Percentiles rank a stretch among this genome's conserved stretches.
phyloP scores from a whole-genome alignment of 306 rosid species.

The Sechiopsis laciniata region DNA sequence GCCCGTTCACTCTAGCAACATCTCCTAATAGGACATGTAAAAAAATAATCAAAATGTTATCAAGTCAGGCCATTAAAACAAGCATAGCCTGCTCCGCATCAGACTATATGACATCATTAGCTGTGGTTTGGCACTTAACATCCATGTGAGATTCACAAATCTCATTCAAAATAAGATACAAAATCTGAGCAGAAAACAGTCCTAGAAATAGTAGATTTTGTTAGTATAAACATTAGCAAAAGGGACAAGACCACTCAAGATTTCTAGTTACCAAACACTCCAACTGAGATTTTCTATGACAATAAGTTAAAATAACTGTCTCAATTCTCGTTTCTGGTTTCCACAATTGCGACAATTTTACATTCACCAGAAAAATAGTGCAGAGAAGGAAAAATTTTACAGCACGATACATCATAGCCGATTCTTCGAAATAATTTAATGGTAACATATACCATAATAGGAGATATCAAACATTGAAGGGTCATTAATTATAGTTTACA shows the following conservation, averaged over 20 bases:
- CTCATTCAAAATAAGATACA: neutral
- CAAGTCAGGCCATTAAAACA: too few species aligned
- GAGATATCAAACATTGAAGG: too few species aligned
- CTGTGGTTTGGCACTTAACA: neutral
- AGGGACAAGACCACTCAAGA: neutral
- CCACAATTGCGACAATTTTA: neutral
- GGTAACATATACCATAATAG: too few species aligned
- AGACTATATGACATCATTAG: too few species aligned
- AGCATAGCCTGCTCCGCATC: slow-evolving; percentile 19
- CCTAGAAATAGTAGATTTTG: neutral
- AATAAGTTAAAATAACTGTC: neutral
- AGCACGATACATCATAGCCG: neutral
- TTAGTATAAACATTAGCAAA: neutral
- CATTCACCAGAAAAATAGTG: neutral
- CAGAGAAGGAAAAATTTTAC: neutral
- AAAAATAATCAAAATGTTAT: neutral
- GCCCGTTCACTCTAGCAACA: slow-evolving; percentile 87
- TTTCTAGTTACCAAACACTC: neutral
- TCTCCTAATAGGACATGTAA: slow-evolving; percentile 45
- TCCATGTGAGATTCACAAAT: neutral
- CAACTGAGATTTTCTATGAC: neutral
- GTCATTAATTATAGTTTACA: too few species aligned
- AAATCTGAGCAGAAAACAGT: neutral
- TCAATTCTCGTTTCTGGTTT: neutral
- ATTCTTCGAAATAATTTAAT: too few species aligned